These are phyloP conservation scores for Chondrostereum purpureum DNA, from an alignment of 1,284 basidiomycete genomes.

Conservation along the genomic window DNA sequence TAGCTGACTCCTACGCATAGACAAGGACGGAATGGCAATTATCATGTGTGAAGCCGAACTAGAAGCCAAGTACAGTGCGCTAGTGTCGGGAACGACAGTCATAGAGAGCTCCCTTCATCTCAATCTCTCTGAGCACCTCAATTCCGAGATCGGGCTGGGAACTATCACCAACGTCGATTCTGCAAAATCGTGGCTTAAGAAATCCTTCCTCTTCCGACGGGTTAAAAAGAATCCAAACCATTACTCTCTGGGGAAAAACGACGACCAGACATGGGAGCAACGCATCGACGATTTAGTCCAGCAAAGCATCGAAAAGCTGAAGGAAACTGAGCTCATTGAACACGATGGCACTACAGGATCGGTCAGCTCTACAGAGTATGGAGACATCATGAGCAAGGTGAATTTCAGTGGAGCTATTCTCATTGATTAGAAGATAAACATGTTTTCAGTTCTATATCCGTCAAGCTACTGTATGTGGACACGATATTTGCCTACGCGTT, in stretches of 20 bases:
- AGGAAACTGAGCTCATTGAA: constrained; percentile 54
- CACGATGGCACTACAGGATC: constrained; percentile 29
- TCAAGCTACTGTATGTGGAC: constrained; percentile 49
- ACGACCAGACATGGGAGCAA: constrained; percentile 61
- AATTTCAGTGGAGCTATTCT: constrained; percentile 13
- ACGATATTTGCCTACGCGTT: constrained; percentile 3
- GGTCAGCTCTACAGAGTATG: constrained; percentile 62
- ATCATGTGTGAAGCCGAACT: constrained; percentile 76
- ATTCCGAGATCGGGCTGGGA: constrained; percentile 84
- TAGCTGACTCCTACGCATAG: constrained; percentile 31
- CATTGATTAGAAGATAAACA: constrained; percentile 7
- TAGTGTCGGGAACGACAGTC: constrained; percentile 61
- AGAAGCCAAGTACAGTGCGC: constrained; percentile 62
- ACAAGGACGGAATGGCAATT: constrained; percentile 70
- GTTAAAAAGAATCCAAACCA: constrained; percentile 76
- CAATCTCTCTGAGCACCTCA: constrained; percentile 84
- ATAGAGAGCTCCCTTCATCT: constrained; percentile 82
- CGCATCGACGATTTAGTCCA: constrained; percentile 66
- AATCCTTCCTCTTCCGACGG: constrained; percentile 79
- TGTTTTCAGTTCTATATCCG: constrained; percentile 60
- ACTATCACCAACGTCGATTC: constrained; percentile 65
- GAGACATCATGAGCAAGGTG: constrained; percentile 82
- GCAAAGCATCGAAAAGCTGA: constrained; percentile 56
- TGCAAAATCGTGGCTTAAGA: constrained; percentile 75
- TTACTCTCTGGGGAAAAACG: constrained; percentile 60